A percentile compares a stretch with the other conserved stretches of the same genome.
phyloP scores from a whole-genome alignment of 2,329 filamentous ascomycete species.

The Seiridium unicorne region DNA sequence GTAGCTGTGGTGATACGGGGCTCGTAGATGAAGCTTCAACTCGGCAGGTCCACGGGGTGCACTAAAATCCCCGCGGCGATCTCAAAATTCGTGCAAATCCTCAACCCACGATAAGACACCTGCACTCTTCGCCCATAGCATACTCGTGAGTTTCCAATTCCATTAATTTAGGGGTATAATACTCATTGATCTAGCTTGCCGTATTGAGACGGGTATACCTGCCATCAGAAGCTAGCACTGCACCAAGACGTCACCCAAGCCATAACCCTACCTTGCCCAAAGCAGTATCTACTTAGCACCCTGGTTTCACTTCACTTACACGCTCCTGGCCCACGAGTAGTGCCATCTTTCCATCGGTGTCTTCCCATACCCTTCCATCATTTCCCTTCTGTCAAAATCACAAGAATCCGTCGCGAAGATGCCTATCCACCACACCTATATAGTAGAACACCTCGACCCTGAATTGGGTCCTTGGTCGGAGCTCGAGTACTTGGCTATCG shows the following conservation, averaged over 20 bases:
- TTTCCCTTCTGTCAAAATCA: not conserved
- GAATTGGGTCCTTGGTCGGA: constrained; percentile 94
- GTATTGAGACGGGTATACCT: too few species aligned
- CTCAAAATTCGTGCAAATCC: constrained; percentile 3
- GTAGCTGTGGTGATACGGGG: not conserved
- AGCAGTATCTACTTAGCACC: not conserved
- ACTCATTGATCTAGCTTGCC: not conserved
- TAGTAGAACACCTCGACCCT: constrained; percentile 94
- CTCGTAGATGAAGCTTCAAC: not conserved
- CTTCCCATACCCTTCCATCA: too few species aligned
- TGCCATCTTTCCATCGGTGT: too few species aligned
- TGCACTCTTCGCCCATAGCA: not conserved
- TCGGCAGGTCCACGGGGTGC: constrained; percentile 1
- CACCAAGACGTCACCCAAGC: constrained; percentile 4
- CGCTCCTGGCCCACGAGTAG: not conserved
- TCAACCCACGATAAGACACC: not conserved
- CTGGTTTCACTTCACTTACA: not conserved
- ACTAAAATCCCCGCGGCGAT: constrained; percentile 6
- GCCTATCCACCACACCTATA: constrained; percentile 65
- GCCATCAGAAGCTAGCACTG: not conserved
- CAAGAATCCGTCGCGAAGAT: not conserved
- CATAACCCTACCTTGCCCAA: not conserved
- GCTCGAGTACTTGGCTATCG: constrained; percentile 88
- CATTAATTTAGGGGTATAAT: not conserved
- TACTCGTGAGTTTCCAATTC: not conserved